Evolutionary conservation across 2,329 filamentous ascomycete species (phyloP).

Genomic region (Beauveria pseudobassiana): DNA sequence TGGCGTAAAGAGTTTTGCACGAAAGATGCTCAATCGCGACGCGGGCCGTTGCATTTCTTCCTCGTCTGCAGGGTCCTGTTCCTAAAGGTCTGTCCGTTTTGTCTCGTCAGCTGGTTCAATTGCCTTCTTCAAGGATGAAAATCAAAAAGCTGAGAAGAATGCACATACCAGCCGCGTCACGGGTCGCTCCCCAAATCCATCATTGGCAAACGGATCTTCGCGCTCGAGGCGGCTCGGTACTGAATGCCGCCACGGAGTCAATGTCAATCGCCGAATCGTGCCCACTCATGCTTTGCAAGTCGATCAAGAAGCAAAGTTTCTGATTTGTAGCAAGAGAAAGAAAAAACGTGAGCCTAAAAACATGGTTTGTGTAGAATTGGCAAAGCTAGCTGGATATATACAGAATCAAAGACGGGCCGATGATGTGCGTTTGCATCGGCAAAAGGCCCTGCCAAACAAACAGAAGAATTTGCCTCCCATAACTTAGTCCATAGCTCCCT

Average conservation of each 20-base stretch:
- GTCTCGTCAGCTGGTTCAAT: not conserved
- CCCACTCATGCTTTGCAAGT: not conserved
- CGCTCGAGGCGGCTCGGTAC: slow-evolving; percentile 29
- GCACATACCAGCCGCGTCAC: slow-evolving; percentile 22
- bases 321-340: not conserved
- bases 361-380: not conserved
- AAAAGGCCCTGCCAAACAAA: slow-evolving; percentile 11
- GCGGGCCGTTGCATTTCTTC: not conserved
- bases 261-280: slow-evolving; percentile 15
- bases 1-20: not conserved
- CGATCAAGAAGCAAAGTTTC: not conserved
- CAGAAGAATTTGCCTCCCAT: not conserved
- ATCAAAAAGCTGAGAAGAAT: not conserved
- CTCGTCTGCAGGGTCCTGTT: slow-evolving; percentile 9
- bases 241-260: slow-evolving; percentile 26
- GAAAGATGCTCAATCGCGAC: not conserved
- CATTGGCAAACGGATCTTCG: slow-evolving; percentile 28
- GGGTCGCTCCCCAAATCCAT: slow-evolving; percentile 25
- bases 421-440: slow-evolving; percentile 6
- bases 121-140: too few species aligned
- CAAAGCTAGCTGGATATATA: not conserved
- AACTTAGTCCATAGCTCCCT: not conserved
- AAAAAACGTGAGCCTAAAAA: not conserved
- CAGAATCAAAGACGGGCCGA: not conserved
- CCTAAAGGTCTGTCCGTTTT: slow-evolving; percentile 18